Percentiles rank a stretch among this genome's conserved stretches.
These are phyloP conservation scores for Pseudonitzschia multiseries DNA, from an alignment of 108 stramenopile species.

Conservation along the genomic window DNA sequence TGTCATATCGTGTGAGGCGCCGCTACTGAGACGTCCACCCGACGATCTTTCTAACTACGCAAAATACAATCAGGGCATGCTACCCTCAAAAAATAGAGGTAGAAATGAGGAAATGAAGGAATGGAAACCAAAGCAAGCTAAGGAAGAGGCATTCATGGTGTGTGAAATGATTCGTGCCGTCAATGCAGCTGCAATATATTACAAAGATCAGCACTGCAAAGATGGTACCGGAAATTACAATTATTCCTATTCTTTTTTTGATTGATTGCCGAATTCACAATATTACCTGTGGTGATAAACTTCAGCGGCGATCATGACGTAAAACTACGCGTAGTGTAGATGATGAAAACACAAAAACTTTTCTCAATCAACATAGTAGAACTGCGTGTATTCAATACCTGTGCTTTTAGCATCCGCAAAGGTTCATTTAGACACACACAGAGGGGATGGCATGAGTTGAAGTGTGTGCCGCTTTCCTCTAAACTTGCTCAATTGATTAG, in stretches of 20 bases:
- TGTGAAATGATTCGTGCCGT: conserved; percentile 69
- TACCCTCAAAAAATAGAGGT: conserved; percentile 26
- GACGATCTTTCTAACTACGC: conserved; percentile 37
- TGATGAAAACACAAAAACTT: too few relatives aligned
- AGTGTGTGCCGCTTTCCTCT: too few relatives aligned
- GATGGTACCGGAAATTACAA: conserved; percentile 57
- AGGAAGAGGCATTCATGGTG: conserved; percentile 65
- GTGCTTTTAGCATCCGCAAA: too few relatives aligned
- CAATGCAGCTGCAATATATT: conserved; percentile 76
- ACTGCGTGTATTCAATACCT: too few relatives aligned
- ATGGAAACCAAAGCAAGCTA: conserved; percentile 30
- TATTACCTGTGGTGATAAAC: too few relatives aligned
- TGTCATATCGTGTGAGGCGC: conserved; percentile 66
- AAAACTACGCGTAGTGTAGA: too few relatives aligned
- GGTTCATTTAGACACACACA: too few relatives aligned
- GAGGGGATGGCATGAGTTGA: too few relatives aligned
- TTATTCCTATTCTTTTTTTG: conserved; percentile 57
- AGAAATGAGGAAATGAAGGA: conserved; percentile 22
- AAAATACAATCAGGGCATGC: conserved; percentile 51
- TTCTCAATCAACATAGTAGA: too few relatives aligned
- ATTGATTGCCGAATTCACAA: too few relatives aligned
- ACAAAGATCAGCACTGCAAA: conserved; percentile 78
- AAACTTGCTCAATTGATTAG: too few relatives aligned
- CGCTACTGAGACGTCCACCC: conserved; percentile 67
- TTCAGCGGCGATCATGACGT: too few relatives aligned